Conservation (phyloP, 768 basidiomycete species). For the Austroboletus eburneus region DNA sequence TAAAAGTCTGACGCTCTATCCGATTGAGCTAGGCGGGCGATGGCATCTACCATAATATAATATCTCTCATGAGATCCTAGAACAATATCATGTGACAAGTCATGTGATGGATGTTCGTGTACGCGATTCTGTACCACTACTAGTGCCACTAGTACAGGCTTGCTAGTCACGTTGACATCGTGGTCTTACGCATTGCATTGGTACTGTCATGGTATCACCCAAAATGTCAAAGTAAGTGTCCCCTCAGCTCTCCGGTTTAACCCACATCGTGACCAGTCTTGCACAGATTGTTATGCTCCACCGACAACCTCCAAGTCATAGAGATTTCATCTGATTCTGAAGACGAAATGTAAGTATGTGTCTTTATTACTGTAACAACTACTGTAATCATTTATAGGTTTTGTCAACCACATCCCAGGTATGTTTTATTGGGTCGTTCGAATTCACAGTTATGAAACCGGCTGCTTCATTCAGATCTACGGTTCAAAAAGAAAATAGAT, state of each 20-base stretch:
- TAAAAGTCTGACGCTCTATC: conserved; percentile 67
- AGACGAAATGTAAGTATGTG: conserved; percentile 32
- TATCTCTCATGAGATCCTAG: too few relatives aligned
- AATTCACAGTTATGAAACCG: too few relatives aligned
- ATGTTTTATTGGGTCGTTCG: not conserved
- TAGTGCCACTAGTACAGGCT: too few relatives aligned
- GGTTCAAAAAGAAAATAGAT: not conserved
- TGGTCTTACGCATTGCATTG: not conserved
- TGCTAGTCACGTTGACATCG: not conserved
- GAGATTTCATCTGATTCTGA: conserved; percentile 52
- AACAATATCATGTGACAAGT: conserved; percentile 17
- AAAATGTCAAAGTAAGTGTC: conserved; percentile 27
- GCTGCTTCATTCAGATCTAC: not conserved
- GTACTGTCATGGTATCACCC: conserved; percentile 27
- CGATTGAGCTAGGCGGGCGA: conserved; percentile 63
- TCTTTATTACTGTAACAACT: not conserved
- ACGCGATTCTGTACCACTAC: too few relatives aligned
- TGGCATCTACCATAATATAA: not conserved
- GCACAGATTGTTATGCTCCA: not conserved
- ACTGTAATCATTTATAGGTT: conserved; percentile 3
- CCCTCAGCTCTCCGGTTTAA: not conserved
- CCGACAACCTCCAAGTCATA: conserved; percentile 36
- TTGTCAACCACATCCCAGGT: conserved; percentile 10
- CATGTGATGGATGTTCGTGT: conserved; percentile 18
- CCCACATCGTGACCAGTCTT: not conserved